Evolutionary conservation across 441 rosid species (phyloP).

Genomic region (Mallotus japonicus): DNA sequence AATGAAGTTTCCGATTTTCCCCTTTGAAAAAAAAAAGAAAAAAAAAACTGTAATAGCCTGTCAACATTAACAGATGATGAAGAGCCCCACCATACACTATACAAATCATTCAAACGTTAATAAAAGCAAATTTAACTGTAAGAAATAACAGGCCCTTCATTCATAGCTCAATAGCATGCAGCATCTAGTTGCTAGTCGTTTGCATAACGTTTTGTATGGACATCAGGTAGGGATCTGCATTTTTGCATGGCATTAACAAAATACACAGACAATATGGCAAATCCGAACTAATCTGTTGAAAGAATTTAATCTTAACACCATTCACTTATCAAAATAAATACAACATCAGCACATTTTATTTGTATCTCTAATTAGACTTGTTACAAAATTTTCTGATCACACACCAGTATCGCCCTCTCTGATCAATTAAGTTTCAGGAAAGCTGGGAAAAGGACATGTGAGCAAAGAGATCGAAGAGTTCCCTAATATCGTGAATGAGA

Average conservation of each 20-base stretch:
- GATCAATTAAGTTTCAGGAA: background rate
- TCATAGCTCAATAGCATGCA: too few species aligned
- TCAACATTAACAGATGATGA: too few species aligned
- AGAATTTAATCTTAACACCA: background rate
- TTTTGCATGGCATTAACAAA: background rate
- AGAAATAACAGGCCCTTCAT: too few species aligned
- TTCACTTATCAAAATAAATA: background rate
- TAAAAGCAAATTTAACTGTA: too few species aligned
- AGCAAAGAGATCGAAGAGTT: background rate
- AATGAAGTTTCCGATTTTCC: too few species aligned
- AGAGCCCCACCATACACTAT: too few species aligned
- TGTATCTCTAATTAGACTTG: background rate
- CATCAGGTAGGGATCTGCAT: background rate
- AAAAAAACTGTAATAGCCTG: too few species aligned
- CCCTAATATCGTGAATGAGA: background rate
- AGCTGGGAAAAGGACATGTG: too few species aligned
- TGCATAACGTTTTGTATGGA: background rate
- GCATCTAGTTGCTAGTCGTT: too few species aligned
- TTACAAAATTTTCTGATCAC: constrained; percentile 3
- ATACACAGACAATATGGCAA: background rate
- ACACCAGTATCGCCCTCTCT: background rate
- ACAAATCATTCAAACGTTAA: too few species aligned
- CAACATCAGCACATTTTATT: background rate
- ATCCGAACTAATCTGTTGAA: background rate
- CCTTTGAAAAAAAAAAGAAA: too few species aligned